Evolutionary conservation across 176 grass and related monocot species (phyloP), one percentile per base, ranked within the genome.

Genomic region (Tillandsia leiboldiana): DNA sequence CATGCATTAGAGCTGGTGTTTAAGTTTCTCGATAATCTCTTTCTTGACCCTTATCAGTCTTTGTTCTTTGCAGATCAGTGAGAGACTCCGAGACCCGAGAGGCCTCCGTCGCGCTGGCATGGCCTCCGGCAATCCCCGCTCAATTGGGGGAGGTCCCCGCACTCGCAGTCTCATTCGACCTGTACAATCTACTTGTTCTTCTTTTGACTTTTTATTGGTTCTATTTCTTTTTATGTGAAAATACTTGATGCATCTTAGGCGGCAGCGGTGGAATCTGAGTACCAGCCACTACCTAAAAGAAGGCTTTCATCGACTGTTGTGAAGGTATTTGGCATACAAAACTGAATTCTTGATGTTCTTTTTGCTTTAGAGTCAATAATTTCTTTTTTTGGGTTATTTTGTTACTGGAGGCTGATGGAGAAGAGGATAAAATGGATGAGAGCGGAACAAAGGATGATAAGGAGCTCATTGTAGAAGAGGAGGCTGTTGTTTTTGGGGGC

Each of bases 61-160:
- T 80, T 28, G 51, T 26, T 18, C 17, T 1, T 1, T 47, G 69
- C 84, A 93, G 94, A 99, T 99, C 80, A 92, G 77, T 20, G 94
- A 99, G 77, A 82, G 94, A 64, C 86, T 99, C 11, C 80, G 89
- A 51, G 94, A 92, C 75, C 89, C 94, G 49, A 86, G 87, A 48
- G 94, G 94, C 48, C 71, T 93, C 56, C 94, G 94, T 18, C 89
- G 89, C 24, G 79, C 57, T 14, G 65, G 66, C 2, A 53, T 63
- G 2, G 33, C 70, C 15, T 65, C 78, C 3, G 81, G 53, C 8
- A 84, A 69, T 0, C 58, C 74, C 15, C 91, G 87, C 54, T 81
- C 78, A 51, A 42, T 29, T 17, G 65, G 27, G 11, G 65, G 74
- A 26, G 52, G 74, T 20, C 65, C 65, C 28, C 65, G 65, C 26